Percentiles rank a stretch among this genome's conserved stretches.
phyloP scores from a whole-genome alignment of 805 yeast genomes.

The Zygoascus bituminiphila region DNA sequence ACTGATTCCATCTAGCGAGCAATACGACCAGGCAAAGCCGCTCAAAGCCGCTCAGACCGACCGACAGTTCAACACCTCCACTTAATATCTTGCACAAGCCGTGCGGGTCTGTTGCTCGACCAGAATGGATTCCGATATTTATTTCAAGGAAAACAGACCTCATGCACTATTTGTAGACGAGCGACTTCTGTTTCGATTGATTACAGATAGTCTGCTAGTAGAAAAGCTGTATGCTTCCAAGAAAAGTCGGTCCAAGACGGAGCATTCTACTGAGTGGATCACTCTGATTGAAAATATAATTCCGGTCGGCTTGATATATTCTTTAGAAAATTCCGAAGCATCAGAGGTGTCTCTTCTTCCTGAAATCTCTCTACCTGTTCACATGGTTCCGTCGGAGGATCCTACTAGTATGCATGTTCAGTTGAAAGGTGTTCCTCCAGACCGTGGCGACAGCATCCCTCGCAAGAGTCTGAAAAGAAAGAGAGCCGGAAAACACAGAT shows the following conservation, averaged over 20 bases:
- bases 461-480: not conserved
- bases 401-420: not conserved
- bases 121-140: conserved; percentile 15
- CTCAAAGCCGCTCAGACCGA: no score
- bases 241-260: not conserved
- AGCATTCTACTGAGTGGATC: not conserved
- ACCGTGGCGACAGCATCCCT: not conserved
- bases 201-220: not conserved
- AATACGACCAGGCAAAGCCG: no score
- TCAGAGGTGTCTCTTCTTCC: not conserved
- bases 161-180: conserved; percentile 9
- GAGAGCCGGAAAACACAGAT: not conserved
- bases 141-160: conserved; percentile 13
- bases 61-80: no score
- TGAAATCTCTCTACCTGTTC: not conserved
- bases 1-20: no score
- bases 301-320: conserved; percentile 4
- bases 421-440: not conserved
- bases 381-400: not conserved
- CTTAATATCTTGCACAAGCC: not conserved
- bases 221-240: not conserved
- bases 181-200: not conserved
- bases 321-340: not conserved
- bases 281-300: conserved; percentile 1
- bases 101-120: not conserved